Evolutionary conservation across 805 yeast species (phyloP).

Genomic region (Kregervanrija fluxuum): DNA sequence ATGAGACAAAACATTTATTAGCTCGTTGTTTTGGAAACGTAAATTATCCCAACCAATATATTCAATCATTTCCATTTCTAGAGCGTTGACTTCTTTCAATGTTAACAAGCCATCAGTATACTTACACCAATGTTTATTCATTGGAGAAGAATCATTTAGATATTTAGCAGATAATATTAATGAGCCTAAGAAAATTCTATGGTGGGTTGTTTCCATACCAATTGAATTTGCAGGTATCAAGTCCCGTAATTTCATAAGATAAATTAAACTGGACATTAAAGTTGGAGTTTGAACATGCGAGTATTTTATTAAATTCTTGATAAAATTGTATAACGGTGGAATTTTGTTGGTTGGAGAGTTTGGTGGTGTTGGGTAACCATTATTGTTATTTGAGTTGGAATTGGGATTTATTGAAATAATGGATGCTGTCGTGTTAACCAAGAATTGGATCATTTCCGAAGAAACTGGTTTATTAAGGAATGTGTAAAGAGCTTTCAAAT

Average conservation of each 20-base stretch:
- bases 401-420: constrained; percentile 42
- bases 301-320: constrained; percentile 60
- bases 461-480: constrained; percentile 52
- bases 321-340: constrained; percentile 55
- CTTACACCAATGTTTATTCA: constrained; percentile 93
- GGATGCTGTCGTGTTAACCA: constrained; percentile 52
- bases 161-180: constrained; percentile 87
- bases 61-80: constrained; percentile 80
- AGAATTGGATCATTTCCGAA: constrained; percentile 48
- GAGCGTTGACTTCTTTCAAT: constrained; percentile 75
- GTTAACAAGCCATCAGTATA: constrained; percentile 83
- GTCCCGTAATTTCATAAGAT: constrained; percentile 67
- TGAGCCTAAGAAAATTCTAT: constrained; percentile 85
- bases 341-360: constrained; percentile 28
- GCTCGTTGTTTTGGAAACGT: constrained; percentile 60
- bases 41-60: constrained; percentile 79
- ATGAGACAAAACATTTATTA: constrained; percentile 61
- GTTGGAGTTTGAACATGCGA: constrained; percentile 95
- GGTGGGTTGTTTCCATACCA: constrained; percentile 91
- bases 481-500: constrained; percentile 41
- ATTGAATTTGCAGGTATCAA: constrained; percentile 80
- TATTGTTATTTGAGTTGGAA: constrained; percentile 30
- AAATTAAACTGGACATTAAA: constrained; percentile 85
- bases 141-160: constrained; percentile 88
- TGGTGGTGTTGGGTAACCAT: constrained; percentile 33